Evolutionary conservation across 768 basidiomycete species (phyloP), one percentile per base, ranked within the genome.

Genomic region (Collybia sordida): DNA sequence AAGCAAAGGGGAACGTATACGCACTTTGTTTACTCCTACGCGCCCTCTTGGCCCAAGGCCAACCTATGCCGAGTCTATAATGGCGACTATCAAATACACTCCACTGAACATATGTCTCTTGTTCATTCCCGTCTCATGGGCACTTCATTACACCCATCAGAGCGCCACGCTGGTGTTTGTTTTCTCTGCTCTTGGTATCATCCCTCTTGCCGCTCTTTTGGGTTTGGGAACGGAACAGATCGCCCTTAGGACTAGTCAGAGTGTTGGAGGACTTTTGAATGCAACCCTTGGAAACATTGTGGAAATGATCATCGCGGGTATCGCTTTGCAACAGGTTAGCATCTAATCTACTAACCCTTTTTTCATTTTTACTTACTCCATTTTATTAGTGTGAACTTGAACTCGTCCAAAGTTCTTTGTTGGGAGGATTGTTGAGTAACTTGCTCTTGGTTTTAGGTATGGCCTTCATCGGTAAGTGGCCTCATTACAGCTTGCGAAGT

Each of bases 381-480:
- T 45, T 14, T 12, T 36, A 50, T 6, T 48, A 77, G 75, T 78
- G 78, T 57, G 75, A 82, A 58, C 64, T 82, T 4, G 74, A 74
- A 41, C 70, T 80, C 24, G 79, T 81, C 15, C 80, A 80, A 53
- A 77, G 78, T 38, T 72, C 74, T 3, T 61, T 81, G 6, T 68
- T 81, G 11, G 80, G 80, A 37, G 77, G 77, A 19, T 70, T 80
- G 24, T 52, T 82, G 35, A 78, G 76, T 53, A 66, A 94, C 83
- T 65, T 94, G 83, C 77, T 94, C 81, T 75, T 95, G 80, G 72
- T 94, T 77, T 64, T 93, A 79, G 49, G 93, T 85, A 69, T 93
- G 86, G 65, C 88, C 66, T 58, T 93, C 83, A 63, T 94, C 80
- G 58, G 85, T 80, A 49, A 82, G 75, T 85, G 82, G 85, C 64